Evolutionary conservation across 176 grass and related monocot genomes (phyloP).

Genomic region (Aechmea fasciata): DNA sequence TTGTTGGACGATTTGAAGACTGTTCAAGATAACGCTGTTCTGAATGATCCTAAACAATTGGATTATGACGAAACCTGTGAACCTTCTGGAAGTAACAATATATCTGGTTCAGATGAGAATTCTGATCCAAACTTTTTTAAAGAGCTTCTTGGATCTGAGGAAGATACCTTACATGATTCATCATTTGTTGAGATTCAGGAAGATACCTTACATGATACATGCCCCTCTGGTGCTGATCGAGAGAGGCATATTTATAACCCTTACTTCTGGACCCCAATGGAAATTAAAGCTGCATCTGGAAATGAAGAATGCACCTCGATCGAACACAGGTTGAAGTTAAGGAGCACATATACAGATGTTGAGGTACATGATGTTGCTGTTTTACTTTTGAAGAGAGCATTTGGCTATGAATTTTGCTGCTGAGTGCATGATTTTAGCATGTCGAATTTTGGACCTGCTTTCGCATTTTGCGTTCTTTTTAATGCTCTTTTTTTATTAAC

Average conservation of each 20-base stretch:
- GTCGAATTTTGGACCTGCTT: too few relatives aligned
- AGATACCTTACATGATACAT: not conserved
- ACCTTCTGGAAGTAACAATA: constrained; percentile 20
- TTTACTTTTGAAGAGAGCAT: constrained; percentile 2
- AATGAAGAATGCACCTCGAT: constrained; percentile 57
- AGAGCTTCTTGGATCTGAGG: constrained; percentile 42
- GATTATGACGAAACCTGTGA: constrained; percentile 20
- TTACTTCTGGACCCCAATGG: constrained; percentile 61
- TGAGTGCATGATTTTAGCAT: not conserved
- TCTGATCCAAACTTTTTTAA: constrained; percentile 61
- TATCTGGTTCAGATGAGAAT: constrained; percentile 27
- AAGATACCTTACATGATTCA: not conserved
- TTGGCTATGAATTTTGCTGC: constrained; percentile 13
- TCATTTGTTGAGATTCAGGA: not conserved
- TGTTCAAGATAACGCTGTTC: not conserved
- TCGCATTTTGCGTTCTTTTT: too few relatives aligned
- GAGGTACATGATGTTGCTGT: constrained; percentile 45
- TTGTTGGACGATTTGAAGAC: not conserved
- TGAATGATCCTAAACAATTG: not conserved
- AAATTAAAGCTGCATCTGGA: constrained; percentile 72
- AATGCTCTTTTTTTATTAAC: too few relatives aligned
- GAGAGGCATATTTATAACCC: constrained; percentile 43
- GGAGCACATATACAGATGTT: constrained; percentile 83
- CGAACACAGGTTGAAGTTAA: constrained; percentile 76
- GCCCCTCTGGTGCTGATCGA: not conserved